Percentiles rank a stretch among this genome's conserved stretches.
phyloP scores from a whole-genome alignment of 148 eudicot species.

The Pharnaceum exiguum region DNA sequence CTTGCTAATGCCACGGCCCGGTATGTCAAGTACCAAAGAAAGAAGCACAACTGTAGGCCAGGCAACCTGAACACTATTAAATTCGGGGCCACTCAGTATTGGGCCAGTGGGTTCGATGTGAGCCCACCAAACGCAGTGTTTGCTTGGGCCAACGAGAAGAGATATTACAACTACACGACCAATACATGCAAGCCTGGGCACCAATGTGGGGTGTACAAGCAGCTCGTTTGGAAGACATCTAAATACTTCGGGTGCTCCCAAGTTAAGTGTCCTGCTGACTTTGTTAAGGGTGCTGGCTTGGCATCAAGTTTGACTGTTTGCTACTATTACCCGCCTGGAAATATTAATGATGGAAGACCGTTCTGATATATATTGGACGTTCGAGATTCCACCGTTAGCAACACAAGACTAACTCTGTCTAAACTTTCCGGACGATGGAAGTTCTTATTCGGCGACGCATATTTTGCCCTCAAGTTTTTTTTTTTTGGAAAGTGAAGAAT shows the following conservation, averaged over 20 bases:
- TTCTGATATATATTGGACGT: no score
- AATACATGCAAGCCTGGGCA: conserved; percentile 42
- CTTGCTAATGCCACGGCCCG: conserved; percentile 48
- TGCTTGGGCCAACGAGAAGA: conserved; percentile 63
- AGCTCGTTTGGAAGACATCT: conserved; percentile 76
- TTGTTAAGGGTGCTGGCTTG: no score
- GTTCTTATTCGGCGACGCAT: no score
- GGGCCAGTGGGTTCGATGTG: conserved; percentile 36
- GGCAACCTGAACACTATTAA: conserved; percentile 36
- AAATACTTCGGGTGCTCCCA: conserved; percentile 59
- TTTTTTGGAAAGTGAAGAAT: no score
- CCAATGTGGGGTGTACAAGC: conserved; percentile 70
- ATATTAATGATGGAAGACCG: conserved; percentile 59
- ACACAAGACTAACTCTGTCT: no score
- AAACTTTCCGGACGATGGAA: no score
- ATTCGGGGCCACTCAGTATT: conserved; percentile 69
- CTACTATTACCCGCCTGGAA: conserved; percentile 80
- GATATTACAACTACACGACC: conserved; percentile 35
- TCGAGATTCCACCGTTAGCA: no score
- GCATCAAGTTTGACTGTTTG: conserved; percentile 45
- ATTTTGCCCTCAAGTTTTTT: no score
- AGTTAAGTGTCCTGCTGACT: conserved; percentile 43
- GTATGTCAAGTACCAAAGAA: conserved; percentile 42
- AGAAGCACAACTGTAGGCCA: conserved; percentile 41
- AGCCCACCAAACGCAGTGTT: conserved; percentile 50